Evolutionary conservation across 1,284 basidiomycete species (phyloP).

Genomic region (Cutaneotrichosporon sp.): DNA sequence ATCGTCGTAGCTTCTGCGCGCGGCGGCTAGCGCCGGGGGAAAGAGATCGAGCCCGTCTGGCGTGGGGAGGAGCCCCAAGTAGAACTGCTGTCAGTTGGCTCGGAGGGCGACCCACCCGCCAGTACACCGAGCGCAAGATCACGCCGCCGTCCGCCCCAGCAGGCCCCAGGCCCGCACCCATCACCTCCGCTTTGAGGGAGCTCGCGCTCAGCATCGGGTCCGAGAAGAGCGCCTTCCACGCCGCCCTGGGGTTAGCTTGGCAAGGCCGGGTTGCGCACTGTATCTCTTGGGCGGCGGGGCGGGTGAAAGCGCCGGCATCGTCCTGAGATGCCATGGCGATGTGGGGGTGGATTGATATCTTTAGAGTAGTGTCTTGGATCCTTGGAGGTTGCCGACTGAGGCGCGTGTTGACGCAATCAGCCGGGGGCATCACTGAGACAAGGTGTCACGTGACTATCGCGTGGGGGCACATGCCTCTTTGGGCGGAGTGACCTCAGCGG

Average conservation of each 20-base stretch:
- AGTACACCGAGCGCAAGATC: conserved; percentile 50
- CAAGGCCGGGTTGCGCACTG: neutral
- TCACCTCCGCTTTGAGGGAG: conserved; percentile 38
- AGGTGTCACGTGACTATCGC: too few relatives aligned
- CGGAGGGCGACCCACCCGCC: conserved; percentile 44
- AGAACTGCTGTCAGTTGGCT: conserved; percentile 41
- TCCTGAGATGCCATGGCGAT: neutral
- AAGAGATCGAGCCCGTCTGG: conserved; percentile 47
- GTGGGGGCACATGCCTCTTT: too few relatives aligned
- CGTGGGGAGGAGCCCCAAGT: conserved; percentile 50
- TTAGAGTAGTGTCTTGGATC: neutral
- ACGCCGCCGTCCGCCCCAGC: conserved; percentile 40
- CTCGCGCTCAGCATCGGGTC: conserved; percentile 51
- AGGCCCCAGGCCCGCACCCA: conserved; percentile 41
- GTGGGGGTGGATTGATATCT: neutral
- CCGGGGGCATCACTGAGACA: too few relatives aligned
- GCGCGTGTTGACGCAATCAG: too few relatives aligned
- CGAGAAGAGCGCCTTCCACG: conserved; percentile 44
- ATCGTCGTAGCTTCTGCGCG: conserved; percentile 45
- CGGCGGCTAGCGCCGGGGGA: conserved; percentile 29
- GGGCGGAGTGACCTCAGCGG: too few relatives aligned
- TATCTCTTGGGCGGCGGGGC: neutral
- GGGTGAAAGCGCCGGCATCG: neutral
- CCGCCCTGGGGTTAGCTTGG: conserved; percentile 24
- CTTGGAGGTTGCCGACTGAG: too few relatives aligned